Conservation (phyloP, 163 green algal genomes). For the Chlamydomonas reinhardtii region DNA sequence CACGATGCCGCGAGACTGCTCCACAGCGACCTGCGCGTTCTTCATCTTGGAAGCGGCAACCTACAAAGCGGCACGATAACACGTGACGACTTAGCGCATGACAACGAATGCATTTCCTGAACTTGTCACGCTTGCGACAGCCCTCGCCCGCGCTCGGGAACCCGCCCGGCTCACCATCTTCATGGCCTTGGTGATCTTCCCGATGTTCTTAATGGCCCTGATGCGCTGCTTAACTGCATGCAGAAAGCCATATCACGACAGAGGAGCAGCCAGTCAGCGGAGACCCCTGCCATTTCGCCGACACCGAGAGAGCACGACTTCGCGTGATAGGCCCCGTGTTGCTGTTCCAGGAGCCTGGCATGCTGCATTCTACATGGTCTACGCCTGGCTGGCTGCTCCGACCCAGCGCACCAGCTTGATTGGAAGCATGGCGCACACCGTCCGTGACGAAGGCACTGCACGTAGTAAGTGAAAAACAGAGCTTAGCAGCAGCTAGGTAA, state of each 20-base stretch:
- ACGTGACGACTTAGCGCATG: too few species aligned
- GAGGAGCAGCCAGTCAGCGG: too few species aligned
- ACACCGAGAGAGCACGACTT: too few species aligned
- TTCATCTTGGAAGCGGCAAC: slow-evolving; percentile 98
- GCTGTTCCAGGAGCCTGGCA: too few species aligned
- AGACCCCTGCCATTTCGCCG: too few species aligned
- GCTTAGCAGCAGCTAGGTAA: not conserved
- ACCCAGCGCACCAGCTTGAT: slow-evolving; percentile 69
- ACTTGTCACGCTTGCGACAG: too few species aligned
- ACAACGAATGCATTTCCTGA: too few species aligned
- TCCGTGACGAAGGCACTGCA: slow-evolving; percentile 50
- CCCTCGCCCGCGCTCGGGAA: too few species aligned
- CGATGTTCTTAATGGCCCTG: slow-evolving; percentile 97
- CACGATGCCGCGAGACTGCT: slow-evolving; percentile 89
- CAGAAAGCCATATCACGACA: not conserved
- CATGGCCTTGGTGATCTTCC: slow-evolving; percentile 99
- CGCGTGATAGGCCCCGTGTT: too few species aligned
- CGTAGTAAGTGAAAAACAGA: not conserved
- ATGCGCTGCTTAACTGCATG: slow-evolving; percentile 96
- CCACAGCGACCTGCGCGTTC: slow-evolving; percentile 86
- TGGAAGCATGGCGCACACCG: slow-evolving; percentile 71
- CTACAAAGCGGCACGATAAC: too few species aligned
- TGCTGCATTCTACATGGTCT: too few species aligned
- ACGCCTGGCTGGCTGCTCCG: too few species aligned
- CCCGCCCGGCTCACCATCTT: slow-evolving; percentile 92